A percentile compares a stretch with the other conserved stretches of the same genome.
Conservation (phyloP, 768 basidiomycete genomes). For the Phylloporus sp. region DNA sequence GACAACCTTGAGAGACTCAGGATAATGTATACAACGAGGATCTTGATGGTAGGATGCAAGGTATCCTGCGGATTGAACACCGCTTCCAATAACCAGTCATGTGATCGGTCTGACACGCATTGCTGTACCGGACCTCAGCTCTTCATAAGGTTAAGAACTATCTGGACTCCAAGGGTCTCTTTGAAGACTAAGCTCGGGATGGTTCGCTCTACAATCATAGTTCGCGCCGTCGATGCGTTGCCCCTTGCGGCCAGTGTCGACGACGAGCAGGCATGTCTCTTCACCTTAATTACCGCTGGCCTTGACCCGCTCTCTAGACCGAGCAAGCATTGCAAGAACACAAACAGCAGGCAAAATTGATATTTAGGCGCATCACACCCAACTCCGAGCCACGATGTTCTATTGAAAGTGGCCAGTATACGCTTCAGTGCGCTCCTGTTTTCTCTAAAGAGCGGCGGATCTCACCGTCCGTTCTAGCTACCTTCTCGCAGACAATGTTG, state of each 20-base stretch:
- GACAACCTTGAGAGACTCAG: too few relatives aligned
- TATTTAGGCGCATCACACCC: slow-evolving; percentile 90
- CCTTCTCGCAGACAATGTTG: slow-evolving; percentile 90
- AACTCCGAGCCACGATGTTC: slow-evolving; percentile 95
- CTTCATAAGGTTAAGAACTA: too few relatives aligned
- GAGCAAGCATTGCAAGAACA: slow-evolving; percentile 93
- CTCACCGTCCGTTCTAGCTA: slow-evolving; percentile 54
- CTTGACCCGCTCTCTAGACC: slow-evolving; percentile 51
- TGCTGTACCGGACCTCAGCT: too few relatives aligned
- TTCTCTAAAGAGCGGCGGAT: background rate
- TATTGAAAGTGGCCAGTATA: slow-evolving; percentile 92
- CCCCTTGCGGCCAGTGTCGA: slow-evolving; percentile 95
- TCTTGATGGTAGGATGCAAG: background rate
- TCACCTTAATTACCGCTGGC: background rate
- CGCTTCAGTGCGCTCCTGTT: slow-evolving; percentile 75
- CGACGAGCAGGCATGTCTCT: slow-evolving; percentile 78
- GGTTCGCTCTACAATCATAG: slow-evolving; percentile 86
- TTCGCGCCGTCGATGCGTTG: slow-evolving; percentile 79
- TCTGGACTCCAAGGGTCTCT: too few relatives aligned
- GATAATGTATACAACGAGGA: background rate
- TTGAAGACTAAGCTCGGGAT: slow-evolving; percentile 35
- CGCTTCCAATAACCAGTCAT: background rate
- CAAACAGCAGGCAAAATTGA: slow-evolving; percentile 96
- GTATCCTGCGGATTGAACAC: background rate
- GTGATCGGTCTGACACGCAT: background rate